phyloP scores from a whole-genome alignment of 192 early-diverging fungal genomes.

The Coemansia sp. region DNA sequence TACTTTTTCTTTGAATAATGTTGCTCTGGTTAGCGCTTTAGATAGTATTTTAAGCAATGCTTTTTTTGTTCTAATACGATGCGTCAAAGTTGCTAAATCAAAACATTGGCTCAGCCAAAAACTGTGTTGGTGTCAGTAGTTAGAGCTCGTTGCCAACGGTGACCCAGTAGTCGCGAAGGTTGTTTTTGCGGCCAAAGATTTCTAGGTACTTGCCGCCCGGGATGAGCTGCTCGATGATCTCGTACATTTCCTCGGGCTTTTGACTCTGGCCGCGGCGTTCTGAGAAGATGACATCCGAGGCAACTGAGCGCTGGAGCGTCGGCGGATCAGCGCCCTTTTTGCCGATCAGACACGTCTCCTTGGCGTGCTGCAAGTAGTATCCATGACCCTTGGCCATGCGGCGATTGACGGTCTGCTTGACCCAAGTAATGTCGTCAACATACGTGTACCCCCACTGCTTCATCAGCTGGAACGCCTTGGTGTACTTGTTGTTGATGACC shows the following conservation, averaged over 20 bases:
- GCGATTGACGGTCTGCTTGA: conserved; percentile 94
- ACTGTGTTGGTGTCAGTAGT: neutral
- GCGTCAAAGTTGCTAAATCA: neutral
- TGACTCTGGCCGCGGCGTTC: conserved; percentile 94
- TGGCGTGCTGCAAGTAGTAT: conserved; percentile 96
- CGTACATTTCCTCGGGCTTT: conserved; percentile 95
- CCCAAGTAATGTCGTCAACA: conserved; percentile 96
- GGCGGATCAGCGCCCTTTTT: conserved; percentile 80
- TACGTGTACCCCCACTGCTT: conserved; percentile 94
- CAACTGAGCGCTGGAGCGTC: conserved; percentile 67
- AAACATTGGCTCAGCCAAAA: neutral
- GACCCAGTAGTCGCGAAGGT: conserved; percentile 94
- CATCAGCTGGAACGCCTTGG: conserved; percentile 91
- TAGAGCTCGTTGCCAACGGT: conserved; percentile 96
- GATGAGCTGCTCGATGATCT: conserved; percentile 90
- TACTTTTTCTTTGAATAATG: neutral
- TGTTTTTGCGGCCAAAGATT: conserved; percentile 96
- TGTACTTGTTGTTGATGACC: conserved; percentile 99
- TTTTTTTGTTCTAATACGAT: conserved; percentile 1
- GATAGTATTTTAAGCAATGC: neutral
- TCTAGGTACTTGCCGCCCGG: conserved; percentile 91
- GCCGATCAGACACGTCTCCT: conserved; percentile 96
- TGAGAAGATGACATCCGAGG: conserved; percentile 90
- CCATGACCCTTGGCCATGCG: conserved; percentile 97
- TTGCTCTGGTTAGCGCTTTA: conserved; percentile 3